Base-by-base conservation (phyloP, 768 basidiomycete species). In the Chalciporus piperatus region DNA sequence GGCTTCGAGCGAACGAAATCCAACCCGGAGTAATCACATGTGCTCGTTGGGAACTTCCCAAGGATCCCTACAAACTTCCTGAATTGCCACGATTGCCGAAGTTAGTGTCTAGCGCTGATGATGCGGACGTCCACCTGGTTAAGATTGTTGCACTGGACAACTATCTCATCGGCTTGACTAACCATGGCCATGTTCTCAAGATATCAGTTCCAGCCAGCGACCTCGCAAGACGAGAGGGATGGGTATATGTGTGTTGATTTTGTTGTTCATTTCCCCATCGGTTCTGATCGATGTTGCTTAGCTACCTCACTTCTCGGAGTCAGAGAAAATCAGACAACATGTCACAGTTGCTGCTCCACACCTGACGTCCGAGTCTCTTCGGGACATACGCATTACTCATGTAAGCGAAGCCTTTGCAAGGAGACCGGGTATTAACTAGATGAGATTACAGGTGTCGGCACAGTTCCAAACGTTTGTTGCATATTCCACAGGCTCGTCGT, bases 381-480 rank as follows among this genome's bases (percentile, higher is more conserved):
- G 66, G 38, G 72, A 72, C 27, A 70, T 87, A 70, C 75, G 76
- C 54, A 88, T 91, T 64, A 89, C 89, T 48, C 91, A 92, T 72
- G 93, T 92, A 70, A 70, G 82, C 65, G 12, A 40, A 17, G 43
- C 14, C 48, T 40, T 41, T 13, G 19, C 32, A 38, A 33, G 35
- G 22, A 41, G 16, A 3, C 27, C 3, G 33, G 32, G 59, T 55
- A 41, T 60, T 23, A 19, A 38, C 28, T 13, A 6, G 40, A 11
- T 32, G 30, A 13, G 53, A 54, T 59, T 61, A 4, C 67, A 95
- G 85, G 80, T 98, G 47, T 85, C 94, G 14, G 95, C 90, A 4
- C 86, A 91, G 58, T 96, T 87, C 69, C 58, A 74, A 48, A 84
- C 86, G 28, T 94, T 97, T 65, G 82, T 88, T 46, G 92, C 83